Percentiles rank a stretch among this genome's conserved stretches.
Evolutionary conservation across 2,329 filamentous ascomycete species (phyloP).

Genomic region (Aspergillus glaucus): DNA sequence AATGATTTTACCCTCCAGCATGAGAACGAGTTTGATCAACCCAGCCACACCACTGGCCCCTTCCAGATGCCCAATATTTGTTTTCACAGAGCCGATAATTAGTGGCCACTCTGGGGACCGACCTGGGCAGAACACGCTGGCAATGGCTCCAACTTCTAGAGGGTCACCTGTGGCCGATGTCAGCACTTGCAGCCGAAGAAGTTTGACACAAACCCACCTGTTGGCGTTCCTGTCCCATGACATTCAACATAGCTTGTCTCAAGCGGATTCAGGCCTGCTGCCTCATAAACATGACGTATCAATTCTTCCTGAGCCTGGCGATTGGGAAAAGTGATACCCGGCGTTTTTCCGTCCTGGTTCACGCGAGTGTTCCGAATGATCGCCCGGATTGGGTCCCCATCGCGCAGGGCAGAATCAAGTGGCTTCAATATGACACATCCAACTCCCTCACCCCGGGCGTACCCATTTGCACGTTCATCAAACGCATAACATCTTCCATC

Average conservation of each 20-base stretch:
- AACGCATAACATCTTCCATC: constrained; percentile 19
- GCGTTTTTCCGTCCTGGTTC: constrained; percentile 17
- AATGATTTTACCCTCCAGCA: constrained; percentile 14
- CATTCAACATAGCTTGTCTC: constrained; percentile 31
- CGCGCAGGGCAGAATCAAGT: constrained; percentile 18
- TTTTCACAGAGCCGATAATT: constrained; percentile 22
- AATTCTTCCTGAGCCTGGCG: constrained; percentile 17
- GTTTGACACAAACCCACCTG: too few relatives aligned
- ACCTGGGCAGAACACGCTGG: neutral
- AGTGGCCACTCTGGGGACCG: neutral
- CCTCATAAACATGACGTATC: constrained; percentile 26
- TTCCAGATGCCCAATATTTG: constrained; percentile 14
- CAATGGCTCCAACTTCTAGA: constrained; percentile 1
- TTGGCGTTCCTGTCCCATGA: constrained; percentile 27
- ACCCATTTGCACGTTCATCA: constrained; percentile 21
- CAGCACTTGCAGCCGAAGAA: too few relatives aligned
- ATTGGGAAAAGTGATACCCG: constrained; percentile 16
- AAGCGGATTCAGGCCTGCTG: constrained; percentile 18
- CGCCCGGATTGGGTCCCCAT: constrained; percentile 21
- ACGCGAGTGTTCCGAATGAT: constrained; percentile 18
- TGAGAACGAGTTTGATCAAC: constrained; percentile 15
- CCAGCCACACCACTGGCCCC: constrained; percentile 9
- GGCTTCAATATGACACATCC: constrained; percentile 23
- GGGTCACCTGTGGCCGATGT: neutral
- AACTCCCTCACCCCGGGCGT: constrained; percentile 25